Evolutionary conservation across 495 filamentous ascomycete species (phyloP), one percentile per base, ranked within the genome.

Genomic region (Aspergillus avenaceus): DNA sequence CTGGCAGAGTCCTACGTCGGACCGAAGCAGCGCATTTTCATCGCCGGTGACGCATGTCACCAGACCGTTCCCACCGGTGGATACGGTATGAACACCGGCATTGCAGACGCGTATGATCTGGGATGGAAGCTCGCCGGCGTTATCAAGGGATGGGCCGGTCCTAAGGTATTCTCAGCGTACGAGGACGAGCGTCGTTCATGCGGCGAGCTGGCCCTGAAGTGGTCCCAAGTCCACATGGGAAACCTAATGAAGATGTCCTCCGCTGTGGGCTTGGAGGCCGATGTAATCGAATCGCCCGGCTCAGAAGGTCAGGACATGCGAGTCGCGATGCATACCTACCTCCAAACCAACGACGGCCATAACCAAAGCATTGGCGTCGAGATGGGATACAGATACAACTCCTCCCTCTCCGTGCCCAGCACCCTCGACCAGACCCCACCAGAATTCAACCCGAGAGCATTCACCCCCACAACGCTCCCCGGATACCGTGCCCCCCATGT

Each of bases 31-130:
- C 65, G 73, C 4, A 51, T 83, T 4, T 74, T 83, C 28, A 60
- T 83, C 1, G 77, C 72, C 6, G 79, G 79, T 13, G 79, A 83
- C 59, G 66, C 78, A 24, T 58, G 55, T 25, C 65, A 68, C 41
- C 54, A 46, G 9, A 53, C 50, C 7, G 49, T 54, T 26, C 56
- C 65, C 14, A 28, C 53, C 9, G 67, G 65, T 14, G 65, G 65
- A 0, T 56, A 65, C 32, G 64, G 64, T 2, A 62, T 69, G 58
- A 69, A 71, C 38, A 63, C 50, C 7, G 65, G 59, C 2, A 28
- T 69, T n/a, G 60, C 41, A 11, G 68, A 72, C 50, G 60, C 57
- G 4, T 47, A 47, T 37, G 57, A 66, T 48, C 47, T 69, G 2
- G 62, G 51, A 19, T 72, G 64, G 66, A 66, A 62, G 29, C 47